Evolutionary conservation across 2,329 filamentous ascomycete species (phyloP).

Genomic region (Aaosphaeria pasadenensis): DNA sequence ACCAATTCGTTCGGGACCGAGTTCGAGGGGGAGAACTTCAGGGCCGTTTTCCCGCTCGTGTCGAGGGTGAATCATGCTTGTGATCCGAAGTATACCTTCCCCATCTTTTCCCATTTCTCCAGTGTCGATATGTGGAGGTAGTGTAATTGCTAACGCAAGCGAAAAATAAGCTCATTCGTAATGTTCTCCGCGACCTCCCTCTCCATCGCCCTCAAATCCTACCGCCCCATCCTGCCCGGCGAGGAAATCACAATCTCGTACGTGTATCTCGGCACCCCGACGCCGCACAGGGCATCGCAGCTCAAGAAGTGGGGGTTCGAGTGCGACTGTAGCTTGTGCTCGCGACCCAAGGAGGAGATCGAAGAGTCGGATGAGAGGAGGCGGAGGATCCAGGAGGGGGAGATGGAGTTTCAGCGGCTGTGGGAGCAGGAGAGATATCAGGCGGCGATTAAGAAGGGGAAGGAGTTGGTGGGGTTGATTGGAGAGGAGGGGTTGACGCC

Average conservation of each 20-base stretch:
- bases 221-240: conserved; percentile 16
- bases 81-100: conserved; percentile 8
- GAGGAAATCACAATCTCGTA: conserved; percentile 23
- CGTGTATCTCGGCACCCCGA: conserved; percentile 12
- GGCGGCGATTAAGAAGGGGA: conserved; percentile 8
- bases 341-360: neutral
- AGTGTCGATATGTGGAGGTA: neutral
- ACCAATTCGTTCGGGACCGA: conserved; percentile 21
- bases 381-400: conserved; percentile 6
- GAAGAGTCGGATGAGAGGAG: conserved; percentile 15
- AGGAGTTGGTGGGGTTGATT: conserved; percentile 13
- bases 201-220: conserved; percentile 19
- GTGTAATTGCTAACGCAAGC: neutral
- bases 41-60: conserved; percentile 16
- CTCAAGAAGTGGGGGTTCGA: conserved; percentile 19
- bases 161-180: conserved; percentile 15
- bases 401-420: conserved; percentile 6
- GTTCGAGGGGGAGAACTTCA: conserved; percentile 9
- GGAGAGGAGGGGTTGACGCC: conserved; percentile 11
- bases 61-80: conserved; percentile 24
- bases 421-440: conserved; percentile 2
- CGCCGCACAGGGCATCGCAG: conserved; percentile 1
- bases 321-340: conserved; percentile 20
- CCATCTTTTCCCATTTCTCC: neutral
- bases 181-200: conserved; percentile 20